Evolutionary conservation across 768 basidiomycete species (phyloP), one percentile per base, ranked within the genome.

Genomic region (Leccinum fibrillosum): DNA sequence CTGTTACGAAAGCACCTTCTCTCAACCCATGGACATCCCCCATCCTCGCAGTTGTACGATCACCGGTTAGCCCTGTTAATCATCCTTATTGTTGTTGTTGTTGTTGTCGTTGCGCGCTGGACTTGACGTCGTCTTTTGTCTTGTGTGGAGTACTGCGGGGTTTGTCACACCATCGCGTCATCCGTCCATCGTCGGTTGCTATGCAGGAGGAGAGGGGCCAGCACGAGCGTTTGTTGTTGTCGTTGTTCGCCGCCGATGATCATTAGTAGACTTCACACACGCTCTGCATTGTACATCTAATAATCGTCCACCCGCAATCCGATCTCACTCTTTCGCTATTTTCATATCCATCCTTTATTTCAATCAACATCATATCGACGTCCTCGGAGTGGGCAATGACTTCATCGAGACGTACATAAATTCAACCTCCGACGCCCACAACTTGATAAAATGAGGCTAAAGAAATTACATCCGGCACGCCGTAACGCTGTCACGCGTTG

Each of bases 281-380:
- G 52, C 34, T 61, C 61, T 70, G 64, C 70, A 64, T 71, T 72
- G 71, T 70, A 68, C 55, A 65, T 55, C 54, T 42, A 5, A 42
- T 42, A 42, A 59, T 55, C 59, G 52, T 49, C 52, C 47, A 39
- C 48, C 23, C 48, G 54, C 53, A 17, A 32, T 52, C 44, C 30
- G 12, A 45, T 47, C 42, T 30, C 37, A 45, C 32, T 54, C n/a
- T 53, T 57, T 58, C 35, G 55, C 58, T 48, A 57, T 51, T 52
- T 55, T 30, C 52, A 21, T 54, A 49, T 49, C 32, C 42, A 19
- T 42, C 42, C 42, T n/a, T 19, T 42, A 5, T 42, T 42, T 4
- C 9, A 32, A 34, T 42, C 37, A 39, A 39, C 37, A 55, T 61
- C 34, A 53, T 32, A 32, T 61, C 56, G 3, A 23, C 48, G 23